These are phyloP conservation scores for Plasmodium falciparum DNA, from an alignment of 169 alveolate genomes.

Conservation along the genomic window DNA sequence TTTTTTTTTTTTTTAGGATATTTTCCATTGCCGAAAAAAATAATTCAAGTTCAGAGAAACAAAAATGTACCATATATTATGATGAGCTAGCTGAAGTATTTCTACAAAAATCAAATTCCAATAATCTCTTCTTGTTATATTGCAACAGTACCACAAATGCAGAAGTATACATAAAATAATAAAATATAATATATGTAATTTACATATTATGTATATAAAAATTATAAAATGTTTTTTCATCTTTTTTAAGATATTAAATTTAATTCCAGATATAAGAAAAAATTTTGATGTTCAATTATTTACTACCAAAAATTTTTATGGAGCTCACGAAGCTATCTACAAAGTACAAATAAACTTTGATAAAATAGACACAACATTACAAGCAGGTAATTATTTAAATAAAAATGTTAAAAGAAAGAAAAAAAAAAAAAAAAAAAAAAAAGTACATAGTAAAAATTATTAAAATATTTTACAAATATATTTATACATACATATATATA, in stretches of 20 bases:
- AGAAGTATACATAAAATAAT: constrained; percentile 27
- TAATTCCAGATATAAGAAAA: constrained; percentile 26
- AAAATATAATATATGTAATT: background rate
- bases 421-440: background rate
- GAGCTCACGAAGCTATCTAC: constrained; percentile 38
- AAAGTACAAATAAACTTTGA: constrained; percentile 15
- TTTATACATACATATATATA: background rate
- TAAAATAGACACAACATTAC: background rate
- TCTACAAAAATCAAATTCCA: constrained; percentile 12
- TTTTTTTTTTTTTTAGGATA: constrained; percentile 12
- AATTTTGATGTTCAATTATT: constrained; percentile 19
- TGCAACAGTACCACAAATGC: constrained; percentile 51
- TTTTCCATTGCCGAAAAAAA: constrained; percentile 41
- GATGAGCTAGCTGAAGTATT: constrained; percentile 15
- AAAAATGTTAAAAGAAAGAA: background rate
- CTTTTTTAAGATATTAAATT: constrained; percentile 27
- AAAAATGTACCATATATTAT: constrained; percentile 33
- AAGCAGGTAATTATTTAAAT: constrained; percentile 14
- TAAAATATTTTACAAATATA: background rate
- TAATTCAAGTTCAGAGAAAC: constrained; percentile 3
- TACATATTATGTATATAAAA: background rate
- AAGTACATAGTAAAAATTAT: background rate
- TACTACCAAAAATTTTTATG: constrained; percentile 26
- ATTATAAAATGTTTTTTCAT: background rate
- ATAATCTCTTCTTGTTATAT: constrained; percentile 22